Conservation (phyloP, 2,329 filamentous ascomycete species). For the Fusarium robinianum region DNA sequence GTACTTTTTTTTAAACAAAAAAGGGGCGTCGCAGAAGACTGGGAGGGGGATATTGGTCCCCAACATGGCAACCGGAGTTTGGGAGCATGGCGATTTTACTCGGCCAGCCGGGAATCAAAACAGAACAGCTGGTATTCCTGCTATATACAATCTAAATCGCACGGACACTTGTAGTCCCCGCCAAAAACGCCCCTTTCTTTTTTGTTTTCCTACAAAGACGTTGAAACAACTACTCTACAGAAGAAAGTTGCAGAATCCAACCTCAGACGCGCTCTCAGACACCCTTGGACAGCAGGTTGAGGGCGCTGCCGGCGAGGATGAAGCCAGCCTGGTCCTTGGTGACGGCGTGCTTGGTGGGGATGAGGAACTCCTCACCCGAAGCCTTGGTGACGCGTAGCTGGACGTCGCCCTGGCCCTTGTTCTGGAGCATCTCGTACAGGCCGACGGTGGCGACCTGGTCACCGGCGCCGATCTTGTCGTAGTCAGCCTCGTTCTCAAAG, state of each 20-base stretch:
- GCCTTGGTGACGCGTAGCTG: slow-evolving; percentile 66
- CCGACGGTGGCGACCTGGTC: slow-evolving; percentile 85
- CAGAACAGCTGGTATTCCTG: slow-evolving; percentile 31
- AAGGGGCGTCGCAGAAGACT: too few species aligned
- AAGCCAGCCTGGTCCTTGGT: slow-evolving; percentile 90
- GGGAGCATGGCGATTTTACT: too few species aligned
- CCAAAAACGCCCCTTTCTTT: slow-evolving; percentile 34
- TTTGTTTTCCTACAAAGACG: slow-evolving; percentile 16
- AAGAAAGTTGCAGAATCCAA: slow-evolving; percentile 4
- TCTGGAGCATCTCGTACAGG: slow-evolving; percentile 77
- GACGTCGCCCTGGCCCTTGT: slow-evolving; percentile 78
- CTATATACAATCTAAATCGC: slow-evolving; percentile 36
- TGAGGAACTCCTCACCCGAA: slow-evolving; percentile 65
- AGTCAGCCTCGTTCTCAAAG: slow-evolving; percentile 86
- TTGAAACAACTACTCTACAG: slow-evolving; percentile 19
- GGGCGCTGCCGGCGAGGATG: slow-evolving; percentile 87
- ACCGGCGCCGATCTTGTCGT: slow-evolving; percentile 79
- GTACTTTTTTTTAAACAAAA: too few species aligned
- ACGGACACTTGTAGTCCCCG: slow-evolving; percentile 32
- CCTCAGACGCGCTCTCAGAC: too few species aligned
- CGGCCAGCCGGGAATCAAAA: slow-evolving; percentile 19
- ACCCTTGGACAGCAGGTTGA: slow-evolving; percentile 82
- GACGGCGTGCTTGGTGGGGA: slow-evolving; percentile 85
- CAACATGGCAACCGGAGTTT: too few species aligned
- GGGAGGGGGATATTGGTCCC: too few species aligned